These are phyloP conservation scores for Rhododendron molle DNA, from an alignment of 148 eudicot genomes.

Conservation along the genomic window DNA sequence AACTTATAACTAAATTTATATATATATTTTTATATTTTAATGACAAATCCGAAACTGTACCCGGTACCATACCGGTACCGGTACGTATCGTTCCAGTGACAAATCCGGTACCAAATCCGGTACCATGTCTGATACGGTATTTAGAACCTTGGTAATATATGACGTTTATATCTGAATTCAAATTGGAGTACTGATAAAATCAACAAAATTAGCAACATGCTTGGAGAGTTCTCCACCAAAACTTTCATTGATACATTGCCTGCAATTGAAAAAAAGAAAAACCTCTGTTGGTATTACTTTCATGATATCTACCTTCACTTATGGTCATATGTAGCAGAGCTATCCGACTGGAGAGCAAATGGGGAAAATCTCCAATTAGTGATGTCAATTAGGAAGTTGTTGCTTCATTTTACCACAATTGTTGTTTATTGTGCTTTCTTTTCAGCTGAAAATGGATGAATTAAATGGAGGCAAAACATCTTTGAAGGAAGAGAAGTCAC, in stretches of 20 bases:
- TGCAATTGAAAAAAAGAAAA: not conserved
- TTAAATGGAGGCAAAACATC: constrained; percentile 11
- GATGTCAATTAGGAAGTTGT: not conserved
- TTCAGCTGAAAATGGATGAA: constrained; percentile 5
- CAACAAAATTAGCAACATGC: not conserved
- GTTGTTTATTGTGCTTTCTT: not conserved
- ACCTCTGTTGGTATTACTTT: not conserved
- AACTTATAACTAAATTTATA: no score
- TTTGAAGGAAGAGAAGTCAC: constrained; percentile 9
- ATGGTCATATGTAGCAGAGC: not conserved
- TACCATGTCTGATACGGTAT: no score
- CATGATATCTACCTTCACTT: not conserved
- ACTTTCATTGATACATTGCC: not conserved
- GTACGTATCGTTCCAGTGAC: no score
- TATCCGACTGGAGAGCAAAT: not conserved
- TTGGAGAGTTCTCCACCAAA: not conserved
- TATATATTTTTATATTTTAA: no score
- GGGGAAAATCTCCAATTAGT: not conserved
- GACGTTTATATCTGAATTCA: not conserved
- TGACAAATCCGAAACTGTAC: no score
- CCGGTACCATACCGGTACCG: no score
- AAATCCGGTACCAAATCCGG: no score
- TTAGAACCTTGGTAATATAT: not conserved
- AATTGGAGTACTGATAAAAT: not conserved
- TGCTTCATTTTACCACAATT: not conserved